Conservation (phyloP, 768 basidiomycete species). For the Auricularia auricula-judae region DNA sequence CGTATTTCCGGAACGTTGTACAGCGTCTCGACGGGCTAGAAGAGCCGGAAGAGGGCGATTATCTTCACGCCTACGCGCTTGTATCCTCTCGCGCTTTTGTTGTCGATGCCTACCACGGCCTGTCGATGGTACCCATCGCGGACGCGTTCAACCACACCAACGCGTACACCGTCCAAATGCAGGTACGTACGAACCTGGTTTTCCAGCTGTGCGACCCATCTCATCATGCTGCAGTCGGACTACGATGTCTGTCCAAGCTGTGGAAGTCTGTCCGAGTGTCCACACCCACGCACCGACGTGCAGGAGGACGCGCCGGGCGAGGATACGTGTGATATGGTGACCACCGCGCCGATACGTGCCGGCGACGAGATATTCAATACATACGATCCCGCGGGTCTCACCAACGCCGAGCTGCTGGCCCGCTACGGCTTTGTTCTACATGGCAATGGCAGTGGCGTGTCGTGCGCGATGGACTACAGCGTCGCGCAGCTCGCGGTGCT, state of each 20-base stretch:
- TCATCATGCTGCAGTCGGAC: conserved; percentile 42
- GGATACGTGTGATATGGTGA: conserved; percentile 52
- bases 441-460: conserved; percentile 32
- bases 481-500: background rate
- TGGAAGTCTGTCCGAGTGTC: conserved; percentile 55
- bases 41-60: conserved; percentile 19
- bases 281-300: conserved; percentile 40
- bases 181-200: conserved; percentile 31
- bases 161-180: conserved; percentile 61
- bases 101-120: conserved; percentile 68
- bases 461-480: background rate
- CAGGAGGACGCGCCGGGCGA: background rate
- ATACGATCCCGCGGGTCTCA: conserved; percentile 49
- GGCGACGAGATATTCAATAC: conserved; percentile 63
- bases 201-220: background rate
- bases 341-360: conserved; percentile 38
- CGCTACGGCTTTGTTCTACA: conserved; percentile 71
- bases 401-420: conserved; percentile 53
- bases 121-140: conserved; percentile 78
- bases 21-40: background rate
- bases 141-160: conserved; percentile 74
- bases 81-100: conserved; percentile 78
- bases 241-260: conserved; percentile 63
- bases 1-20: background rate
- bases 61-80: conserved; percentile 47